Conservation (phyloP, 164 flowering plant genomes). For the Liriodendron chinense region DNA sequence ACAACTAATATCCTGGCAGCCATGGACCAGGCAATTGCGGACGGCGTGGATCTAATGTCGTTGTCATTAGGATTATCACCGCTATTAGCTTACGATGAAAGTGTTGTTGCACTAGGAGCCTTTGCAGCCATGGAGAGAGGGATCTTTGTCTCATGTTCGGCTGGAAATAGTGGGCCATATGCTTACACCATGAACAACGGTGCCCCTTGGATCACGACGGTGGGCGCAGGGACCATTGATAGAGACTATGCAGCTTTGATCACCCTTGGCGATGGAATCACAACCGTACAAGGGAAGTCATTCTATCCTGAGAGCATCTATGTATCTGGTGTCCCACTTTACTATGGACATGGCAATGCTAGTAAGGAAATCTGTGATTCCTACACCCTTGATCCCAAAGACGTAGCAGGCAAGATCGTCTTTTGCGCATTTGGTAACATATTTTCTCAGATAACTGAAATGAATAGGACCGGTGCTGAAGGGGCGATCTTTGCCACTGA, state of each 20-base stretch:
- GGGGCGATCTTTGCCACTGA: constrained; percentile 30
- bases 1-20: constrained; percentile 11
- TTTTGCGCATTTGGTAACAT: constrained; percentile 21
- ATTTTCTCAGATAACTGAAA: constrained; percentile 12
- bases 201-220: constrained; percentile 25
- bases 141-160: constrained; percentile 23
- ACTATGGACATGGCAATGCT: constrained; percentile 29
- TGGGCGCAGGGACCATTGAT: constrained; percentile 18
- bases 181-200: constrained; percentile 11
- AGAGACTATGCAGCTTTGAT: constrained; percentile 12
- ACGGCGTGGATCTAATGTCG: constrained; percentile 21
- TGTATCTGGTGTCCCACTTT: constrained; percentile 20
- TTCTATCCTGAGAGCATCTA: constrained; percentile 28
- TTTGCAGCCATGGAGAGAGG: constrained; percentile 24
- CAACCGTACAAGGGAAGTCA: constrained; percentile 25
- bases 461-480: constrained; percentile 19
- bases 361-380: constrained; percentile 24
- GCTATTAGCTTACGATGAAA: background rate
- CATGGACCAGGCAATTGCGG: constrained; percentile 19
- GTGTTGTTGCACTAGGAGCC: constrained; percentile 12
- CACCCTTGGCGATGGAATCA: constrained; percentile 11
- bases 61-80: constrained; percentile 11
- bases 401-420: constrained; percentile 32
- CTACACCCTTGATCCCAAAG: constrained; percentile 22
- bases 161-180: constrained; percentile 14